Percentiles rank a stretch among this genome's conserved stretches.
Evolutionary conservation across 2,329 filamentous ascomycete species (phyloP).

Genomic region (Aschersonia sp.): DNA sequence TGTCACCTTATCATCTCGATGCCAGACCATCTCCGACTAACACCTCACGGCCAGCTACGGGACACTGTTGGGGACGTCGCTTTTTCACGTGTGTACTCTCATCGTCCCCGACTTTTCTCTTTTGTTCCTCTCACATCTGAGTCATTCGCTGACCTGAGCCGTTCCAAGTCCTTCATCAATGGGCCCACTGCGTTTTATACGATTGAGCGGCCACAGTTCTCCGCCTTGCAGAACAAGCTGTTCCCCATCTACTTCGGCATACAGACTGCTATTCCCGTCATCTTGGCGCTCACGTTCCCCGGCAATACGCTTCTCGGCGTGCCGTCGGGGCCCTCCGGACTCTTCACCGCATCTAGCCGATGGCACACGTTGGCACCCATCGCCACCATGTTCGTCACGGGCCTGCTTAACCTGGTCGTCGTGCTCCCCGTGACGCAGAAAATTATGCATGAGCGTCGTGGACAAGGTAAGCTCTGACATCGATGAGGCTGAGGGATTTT

Average conservation of each 20-base stretch:
- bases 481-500: neutral
- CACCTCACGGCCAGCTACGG: constrained; percentile 54
- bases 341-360: constrained; percentile 45
- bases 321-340: constrained; percentile 32
- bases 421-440: constrained; percentile 63
- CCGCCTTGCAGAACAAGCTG: constrained; percentile 60
- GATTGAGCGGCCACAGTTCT: constrained; percentile 69
- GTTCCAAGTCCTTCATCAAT: constrained; percentile 52
- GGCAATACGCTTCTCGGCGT: constrained; percentile 36
- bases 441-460: constrained; percentile 60
- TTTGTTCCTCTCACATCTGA: too few species aligned
- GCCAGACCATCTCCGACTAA: constrained; percentile 7
- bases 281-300: constrained; percentile 70
- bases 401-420: constrained; percentile 53
- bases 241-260: constrained; percentile 85
- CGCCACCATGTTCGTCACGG: constrained; percentile 53
- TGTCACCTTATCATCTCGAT: neutral
- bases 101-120: neutral
- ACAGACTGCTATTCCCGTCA: constrained; percentile 59
- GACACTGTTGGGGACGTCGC: constrained; percentile 68
- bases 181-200: constrained; percentile 62
- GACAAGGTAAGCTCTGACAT: constrained; percentile 48
- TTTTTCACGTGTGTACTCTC: constrained; percentile 56
- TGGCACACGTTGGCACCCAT: constrained; percentile 55
- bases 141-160: too few species aligned